These are phyloP conservation scores for Endogone sp. DNA, from an alignment of 192 early-diverging fungal genomes.

Conservation along the genomic window DNA sequence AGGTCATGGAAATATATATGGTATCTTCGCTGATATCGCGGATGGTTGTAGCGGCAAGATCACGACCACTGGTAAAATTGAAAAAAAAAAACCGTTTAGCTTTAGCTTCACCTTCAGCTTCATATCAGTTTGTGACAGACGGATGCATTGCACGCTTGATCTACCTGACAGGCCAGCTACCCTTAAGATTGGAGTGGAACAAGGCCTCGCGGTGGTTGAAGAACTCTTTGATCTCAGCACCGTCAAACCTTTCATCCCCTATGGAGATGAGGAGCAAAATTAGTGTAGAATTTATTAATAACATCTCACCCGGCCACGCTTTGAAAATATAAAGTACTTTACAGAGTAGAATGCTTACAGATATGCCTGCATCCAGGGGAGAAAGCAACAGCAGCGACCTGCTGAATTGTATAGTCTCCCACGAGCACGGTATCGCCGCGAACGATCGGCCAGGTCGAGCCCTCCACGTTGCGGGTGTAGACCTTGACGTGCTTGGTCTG, in stretches of 20 bases:
- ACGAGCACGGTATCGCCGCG: slow-evolving; percentile 45
- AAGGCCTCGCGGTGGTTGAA: slow-evolving; percentile 20
- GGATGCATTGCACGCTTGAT: too few species aligned
- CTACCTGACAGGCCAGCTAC: slow-evolving; percentile 28
- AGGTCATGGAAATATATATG: slow-evolving; percentile 41
- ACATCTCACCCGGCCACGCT: too few species aligned
- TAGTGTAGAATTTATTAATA: too few species aligned
- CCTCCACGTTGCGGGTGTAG: slow-evolving; percentile 36
- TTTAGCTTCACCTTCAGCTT: too few species aligned
- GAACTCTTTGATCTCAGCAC: slow-evolving; percentile 22
- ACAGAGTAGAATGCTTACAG: slow-evolving; percentile 35
- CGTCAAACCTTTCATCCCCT: slow-evolving; percentile 34
- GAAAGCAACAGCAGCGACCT: slow-evolving; percentile 39
- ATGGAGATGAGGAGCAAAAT: too few species aligned
- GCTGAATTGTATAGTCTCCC: slow-evolving; percentile 29
- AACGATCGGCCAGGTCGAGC: slow-evolving; percentile 37
- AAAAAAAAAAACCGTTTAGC: too few species aligned
- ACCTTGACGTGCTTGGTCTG: slow-evolving; percentile 41
- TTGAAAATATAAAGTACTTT: too few species aligned
- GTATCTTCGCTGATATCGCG: slow-evolving; percentile 24
- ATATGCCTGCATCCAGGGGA: slow-evolving; percentile 39
- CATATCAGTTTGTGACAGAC: too few species aligned
- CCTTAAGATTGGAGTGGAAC: slow-evolving; percentile 26
- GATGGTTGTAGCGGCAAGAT: slow-evolving; percentile 37
- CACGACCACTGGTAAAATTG: slow-evolving; percentile 31